These are phyloP conservation scores for Zymoseptoria brevis DNA, from an alignment of 2,329 filamentous ascomycete species.

Conservation along the genomic window DNA sequence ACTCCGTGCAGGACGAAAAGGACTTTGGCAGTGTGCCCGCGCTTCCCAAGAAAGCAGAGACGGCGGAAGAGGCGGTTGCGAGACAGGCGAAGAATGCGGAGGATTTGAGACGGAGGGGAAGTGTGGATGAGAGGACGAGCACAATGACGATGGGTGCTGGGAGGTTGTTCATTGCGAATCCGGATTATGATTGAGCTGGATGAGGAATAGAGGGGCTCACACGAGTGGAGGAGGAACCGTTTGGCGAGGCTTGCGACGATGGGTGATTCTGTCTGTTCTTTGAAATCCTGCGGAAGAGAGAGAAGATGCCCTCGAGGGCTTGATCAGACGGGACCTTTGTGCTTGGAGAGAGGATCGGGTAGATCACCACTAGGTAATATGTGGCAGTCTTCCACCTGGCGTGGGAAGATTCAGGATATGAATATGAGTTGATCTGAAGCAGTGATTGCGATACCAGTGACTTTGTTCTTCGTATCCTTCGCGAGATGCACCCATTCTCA, in stretches of 20 bases:
- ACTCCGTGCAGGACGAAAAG: constrained; percentile 36
- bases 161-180: constrained; percentile 78
- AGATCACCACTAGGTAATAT: neutral
- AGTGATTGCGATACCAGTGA: neutral
- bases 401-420: neutral
- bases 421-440: neutral
- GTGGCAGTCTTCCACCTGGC: neutral
- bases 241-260: neutral
- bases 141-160: constrained; percentile 53
- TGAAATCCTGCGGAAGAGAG: neutral
- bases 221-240: too few species aligned
- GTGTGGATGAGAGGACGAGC: constrained; percentile 73
- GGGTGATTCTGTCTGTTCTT: neutral
- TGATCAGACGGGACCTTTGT: neutral
- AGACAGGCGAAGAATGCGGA: constrained; percentile 61
- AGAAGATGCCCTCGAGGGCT: neutral
- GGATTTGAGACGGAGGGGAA: constrained; percentile 67
- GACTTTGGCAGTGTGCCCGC: constrained; percentile 48
- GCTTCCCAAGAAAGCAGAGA: constrained; percentile 34
- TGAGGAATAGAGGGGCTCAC: neutral
- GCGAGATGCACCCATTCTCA: too few species aligned
- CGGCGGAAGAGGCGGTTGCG: constrained; percentile 35
- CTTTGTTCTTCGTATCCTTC: neutral
- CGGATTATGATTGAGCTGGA: constrained; percentile 49
- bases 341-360: neutral